Evolutionary conservation across 495 filamentous ascomycete genomes (phyloP), one percentile per base, ranked within the genome.

Genomic region (Neurospora sp.): DNA sequence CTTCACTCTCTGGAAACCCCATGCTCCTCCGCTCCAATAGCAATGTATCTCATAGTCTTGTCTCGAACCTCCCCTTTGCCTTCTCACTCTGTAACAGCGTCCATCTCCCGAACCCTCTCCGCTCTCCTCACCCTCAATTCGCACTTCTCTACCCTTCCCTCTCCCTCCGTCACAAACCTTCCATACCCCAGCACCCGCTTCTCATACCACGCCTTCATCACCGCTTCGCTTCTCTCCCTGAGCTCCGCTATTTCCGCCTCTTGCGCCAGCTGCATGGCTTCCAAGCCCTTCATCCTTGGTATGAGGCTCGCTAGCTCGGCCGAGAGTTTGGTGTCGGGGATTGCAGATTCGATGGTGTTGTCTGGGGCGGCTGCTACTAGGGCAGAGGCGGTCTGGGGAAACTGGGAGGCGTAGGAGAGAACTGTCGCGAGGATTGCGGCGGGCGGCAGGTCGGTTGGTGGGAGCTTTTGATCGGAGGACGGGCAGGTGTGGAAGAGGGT

Each of bases 181-280:
- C 91, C 90, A 75, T 87, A 88, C 16, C 87, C 86, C 45, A 97
- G 79, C 70, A 95, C 83, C 14, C 89, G 86, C 69, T 89, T 81
- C 76, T 94, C 89, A 82, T 96, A 95, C 93, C 94, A 97, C 20
- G 87, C 81, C 80, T 93, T 87, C 71, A 98, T 79, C n/a, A 90
- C 82, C 35, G 80, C 79, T 72, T 94, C 94, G 72, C 89, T 96
- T 22, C 92, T 85, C n/a, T 85, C 84, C 68, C 94, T 80, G 72
- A 99, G 79, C 72, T 89, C 89, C 37, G 90, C 88, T 41, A 97
- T 88, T 75, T 92, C 87, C 31, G 84, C 83, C n/a, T 87, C 88
- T 81, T 97, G 94, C 27, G 88, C 85, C 6, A 87, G 80, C 81
- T 98, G 94, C 37, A 84, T 82, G 31, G 85, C 82, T 75, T 91